These are phyloP conservation scores for Bacidia gigantensis DNA, from an alignment of 495 filamentous ascomycete genomes.

Conservation along the genomic window DNA sequence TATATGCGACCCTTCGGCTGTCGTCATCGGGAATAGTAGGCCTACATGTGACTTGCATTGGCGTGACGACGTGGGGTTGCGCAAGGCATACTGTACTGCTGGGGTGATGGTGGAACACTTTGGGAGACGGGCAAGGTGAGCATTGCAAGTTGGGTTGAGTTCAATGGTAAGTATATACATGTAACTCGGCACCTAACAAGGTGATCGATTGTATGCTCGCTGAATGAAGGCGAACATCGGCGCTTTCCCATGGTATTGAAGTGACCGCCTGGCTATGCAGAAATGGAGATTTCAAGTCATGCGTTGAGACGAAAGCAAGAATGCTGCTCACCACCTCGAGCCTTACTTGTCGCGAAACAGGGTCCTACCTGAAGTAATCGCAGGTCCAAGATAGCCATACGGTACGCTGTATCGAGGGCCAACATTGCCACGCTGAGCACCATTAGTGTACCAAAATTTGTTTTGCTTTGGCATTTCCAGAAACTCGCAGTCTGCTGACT, in stretches of 20 bases:
- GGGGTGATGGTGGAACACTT: background rate
- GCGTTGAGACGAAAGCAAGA: too few species aligned
- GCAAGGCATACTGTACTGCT: background rate
- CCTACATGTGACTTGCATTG: background rate
- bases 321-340: too few species aligned
- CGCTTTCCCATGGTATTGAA: background rate
- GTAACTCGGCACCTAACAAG: too few species aligned
- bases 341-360: background rate
- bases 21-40: too few species aligned
- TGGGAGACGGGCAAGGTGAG: background rate
- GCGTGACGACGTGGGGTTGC: background rate
- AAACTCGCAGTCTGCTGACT: constrained; percentile 5
- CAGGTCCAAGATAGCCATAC: constrained; percentile 2
- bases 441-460: background rate
- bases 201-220: too few species aligned
- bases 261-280: background rate
- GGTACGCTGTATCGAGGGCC: constrained; percentile 1
- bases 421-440: background rate
- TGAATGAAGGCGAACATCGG: too few species aligned
- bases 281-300: too few species aligned
- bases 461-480: background rate
- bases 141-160: background rate
- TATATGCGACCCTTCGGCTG: too few species aligned
- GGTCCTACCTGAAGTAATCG: background rate
- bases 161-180: too few species aligned